Conservation (phyloP, 495 filamentous ascomycete genomes). For the Chlorociboria aeruginascens region DNA sequence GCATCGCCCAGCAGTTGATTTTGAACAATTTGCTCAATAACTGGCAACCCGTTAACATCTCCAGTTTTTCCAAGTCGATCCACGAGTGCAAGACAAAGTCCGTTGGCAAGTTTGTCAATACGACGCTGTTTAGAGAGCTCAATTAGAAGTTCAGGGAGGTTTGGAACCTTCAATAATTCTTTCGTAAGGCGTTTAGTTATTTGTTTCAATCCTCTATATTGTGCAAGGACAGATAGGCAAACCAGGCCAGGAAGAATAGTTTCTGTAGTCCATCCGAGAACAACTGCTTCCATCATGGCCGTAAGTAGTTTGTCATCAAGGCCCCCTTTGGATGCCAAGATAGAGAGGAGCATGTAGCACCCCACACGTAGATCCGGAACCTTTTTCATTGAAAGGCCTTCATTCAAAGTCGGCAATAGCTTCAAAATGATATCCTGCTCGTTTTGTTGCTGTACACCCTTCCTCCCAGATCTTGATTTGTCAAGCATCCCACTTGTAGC, state of each 20-base stretch:
- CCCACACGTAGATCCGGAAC: conserved; percentile 67
- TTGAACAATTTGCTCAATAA: conserved; percentile 50
- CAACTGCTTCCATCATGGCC: conserved; percentile 77
- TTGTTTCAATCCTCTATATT: conserved; percentile 55
- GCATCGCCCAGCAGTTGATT: conserved; percentile 46
- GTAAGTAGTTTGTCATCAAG: conserved; percentile 64
- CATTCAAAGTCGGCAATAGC: conserved; percentile 63
- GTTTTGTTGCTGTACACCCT: conserved; percentile 52
- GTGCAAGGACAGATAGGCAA: conserved; percentile 67
- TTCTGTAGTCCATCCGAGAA: conserved; percentile 58
- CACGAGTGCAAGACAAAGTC: conserved; percentile 54
- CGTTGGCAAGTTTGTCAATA: conserved; percentile 62
- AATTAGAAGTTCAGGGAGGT: conserved; percentile 43
- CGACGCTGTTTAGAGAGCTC: conserved; percentile 52
- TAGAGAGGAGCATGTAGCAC: conserved; percentile 79
- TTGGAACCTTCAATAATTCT: conserved; percentile 50
- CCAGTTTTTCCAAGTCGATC: conserved; percentile 50
- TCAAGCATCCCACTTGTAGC: conserved; percentile 71
- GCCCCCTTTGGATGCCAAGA: conserved; percentile 68
- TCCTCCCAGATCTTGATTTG: conserved; percentile 54
- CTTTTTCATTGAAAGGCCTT: conserved; percentile 59
- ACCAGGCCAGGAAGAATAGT: conserved; percentile 63
- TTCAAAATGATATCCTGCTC: conserved; percentile 68
- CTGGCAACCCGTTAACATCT: conserved; percentile 38
- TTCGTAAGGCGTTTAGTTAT: conserved; percentile 58